Percentiles rank a stretch among this genome's conserved stretches.
phyloP scores from a whole-genome alignment of 169 alveolate genomes.

The Plasmodium ovale region DNA sequence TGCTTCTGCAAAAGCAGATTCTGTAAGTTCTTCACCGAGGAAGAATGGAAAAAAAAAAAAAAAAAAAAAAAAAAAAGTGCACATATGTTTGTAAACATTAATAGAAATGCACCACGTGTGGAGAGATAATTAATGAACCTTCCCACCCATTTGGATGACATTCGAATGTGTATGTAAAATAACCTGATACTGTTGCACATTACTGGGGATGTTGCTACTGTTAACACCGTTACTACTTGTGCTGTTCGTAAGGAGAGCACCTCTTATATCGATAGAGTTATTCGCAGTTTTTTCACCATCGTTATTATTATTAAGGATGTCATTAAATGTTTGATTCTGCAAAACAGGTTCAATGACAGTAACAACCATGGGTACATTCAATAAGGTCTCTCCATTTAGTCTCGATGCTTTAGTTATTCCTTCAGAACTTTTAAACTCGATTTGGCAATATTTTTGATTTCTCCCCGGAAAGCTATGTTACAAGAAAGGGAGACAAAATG shows the following conservation, averaged over 20 bases:
- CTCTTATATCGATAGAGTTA: background rate
- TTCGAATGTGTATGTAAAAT: background rate
- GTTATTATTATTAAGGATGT: slow-evolving; percentile 1
- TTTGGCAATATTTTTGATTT: slow-evolving; percentile 76
- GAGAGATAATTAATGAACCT: background rate
- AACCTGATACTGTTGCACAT: slow-evolving; percentile 57
- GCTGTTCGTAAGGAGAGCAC: background rate
- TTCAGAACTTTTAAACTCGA: slow-evolving; percentile 77
- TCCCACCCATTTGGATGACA: background rate
- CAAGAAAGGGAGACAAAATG: too few relatives aligned
- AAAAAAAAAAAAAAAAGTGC: background rate
- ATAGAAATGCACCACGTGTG: too few relatives aligned
- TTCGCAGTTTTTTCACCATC: slow-evolving; percentile 8
- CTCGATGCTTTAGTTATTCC: slow-evolving; percentile 78
- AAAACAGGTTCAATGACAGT: slow-evolving; percentile 77
- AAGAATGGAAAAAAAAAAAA: background rate
- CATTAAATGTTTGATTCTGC: slow-evolving; percentile 18
- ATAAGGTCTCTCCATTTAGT: slow-evolving; percentile 70
- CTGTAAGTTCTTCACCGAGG: slow-evolving; percentile 25
- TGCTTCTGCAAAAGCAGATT: slow-evolving; percentile 22
- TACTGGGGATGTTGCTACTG: too few relatives aligned
- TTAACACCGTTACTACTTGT: background rate
- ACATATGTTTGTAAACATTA: background rate
- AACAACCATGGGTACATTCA: slow-evolving; percentile 75
- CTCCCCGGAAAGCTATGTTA: slow-evolving; percentile 77